Percentiles rank a stretch among this genome's conserved stretches.
These are phyloP conservation scores for Trichoderma reesei DNA, from an alignment of 495 filamentous ascomycete genomes.

Conservation along the genomic window DNA sequence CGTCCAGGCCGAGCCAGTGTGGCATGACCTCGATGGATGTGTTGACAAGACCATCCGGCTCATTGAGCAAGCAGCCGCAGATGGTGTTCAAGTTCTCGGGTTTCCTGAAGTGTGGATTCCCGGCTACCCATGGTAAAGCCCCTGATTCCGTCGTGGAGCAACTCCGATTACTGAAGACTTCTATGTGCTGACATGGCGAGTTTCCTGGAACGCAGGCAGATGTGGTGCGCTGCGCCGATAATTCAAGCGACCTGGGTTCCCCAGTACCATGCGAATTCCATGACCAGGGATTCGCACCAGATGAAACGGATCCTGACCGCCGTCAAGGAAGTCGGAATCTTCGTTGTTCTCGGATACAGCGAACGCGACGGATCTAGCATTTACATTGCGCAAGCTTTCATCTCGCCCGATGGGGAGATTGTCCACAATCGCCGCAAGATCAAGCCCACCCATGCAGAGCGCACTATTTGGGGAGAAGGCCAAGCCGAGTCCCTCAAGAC, in stretches of 20 bases:
- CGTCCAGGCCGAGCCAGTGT: constrained; percentile 37
- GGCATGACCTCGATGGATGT: constrained; percentile 34
- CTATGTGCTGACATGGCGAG: constrained; percentile 11
- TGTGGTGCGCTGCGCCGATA: constrained; percentile 26
- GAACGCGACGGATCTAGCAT: constrained; percentile 30
- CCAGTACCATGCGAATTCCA: constrained; percentile 35
- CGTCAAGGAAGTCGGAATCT: constrained; percentile 27
- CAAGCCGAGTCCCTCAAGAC: constrained; percentile 22
- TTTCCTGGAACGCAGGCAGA: constrained; percentile 1
- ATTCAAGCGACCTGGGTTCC: constrained; percentile 24
- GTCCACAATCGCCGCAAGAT: constrained; percentile 31
- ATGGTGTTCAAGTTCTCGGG: constrained; percentile 33
- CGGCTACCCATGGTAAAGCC: constrained; percentile 42
- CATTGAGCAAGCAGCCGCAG: constrained; percentile 36
- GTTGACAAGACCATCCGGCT: constrained; percentile 37
- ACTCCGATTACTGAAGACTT: too few relatives aligned
- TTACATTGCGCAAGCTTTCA: constrained; percentile 38
- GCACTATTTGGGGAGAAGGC: constrained; percentile 40
- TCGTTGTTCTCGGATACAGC: constrained; percentile 37
- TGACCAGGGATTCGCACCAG: constrained; percentile 27
- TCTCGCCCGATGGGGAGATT: constrained; percentile 28
- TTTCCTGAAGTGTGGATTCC: constrained; percentile 45
- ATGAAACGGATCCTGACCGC: constrained; percentile 29
- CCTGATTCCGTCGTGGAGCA: not conserved
- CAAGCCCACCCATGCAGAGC: constrained; percentile 44